These are phyloP conservation scores for Colletotrichum viniferum DNA, from an alignment of 2,329 filamentous ascomycete species.

Conservation along the genomic window DNA sequence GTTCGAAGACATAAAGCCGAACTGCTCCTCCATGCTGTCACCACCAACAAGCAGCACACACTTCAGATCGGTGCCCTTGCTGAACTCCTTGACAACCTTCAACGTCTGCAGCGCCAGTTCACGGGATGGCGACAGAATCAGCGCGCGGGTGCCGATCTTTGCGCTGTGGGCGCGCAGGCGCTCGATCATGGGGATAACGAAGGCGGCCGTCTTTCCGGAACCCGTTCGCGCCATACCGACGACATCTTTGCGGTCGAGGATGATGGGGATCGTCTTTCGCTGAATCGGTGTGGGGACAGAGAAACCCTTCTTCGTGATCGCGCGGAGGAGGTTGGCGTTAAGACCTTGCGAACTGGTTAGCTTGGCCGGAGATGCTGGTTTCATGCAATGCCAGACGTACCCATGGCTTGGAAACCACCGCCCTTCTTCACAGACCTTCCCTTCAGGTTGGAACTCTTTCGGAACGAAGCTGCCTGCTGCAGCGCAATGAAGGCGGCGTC, in stretches of 20 bases:
- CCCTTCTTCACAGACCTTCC: slow-evolving; percentile 91
- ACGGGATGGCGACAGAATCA: slow-evolving; percentile 90
- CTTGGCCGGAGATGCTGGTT: neutral
- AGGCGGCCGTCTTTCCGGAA: slow-evolving; percentile 97
- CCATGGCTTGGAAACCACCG: slow-evolving; percentile 96
- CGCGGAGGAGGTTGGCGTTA: slow-evolving; percentile 82
- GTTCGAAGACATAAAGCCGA: slow-evolving; percentile 88
- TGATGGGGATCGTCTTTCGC: slow-evolving; percentile 91
- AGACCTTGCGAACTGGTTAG: slow-evolving; percentile 55
- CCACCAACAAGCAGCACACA: slow-evolving; percentile 91
- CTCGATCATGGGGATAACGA: slow-evolving; percentile 98
- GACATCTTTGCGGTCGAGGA: slow-evolving; percentile 91
- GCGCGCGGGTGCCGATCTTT: slow-evolving; percentile 81
- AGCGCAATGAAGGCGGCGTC: slow-evolving; percentile 93
- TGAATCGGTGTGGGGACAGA: slow-evolving; percentile 97
- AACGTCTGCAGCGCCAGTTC: slow-evolving; percentile 94
- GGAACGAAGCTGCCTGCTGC: slow-evolving; percentile 84
- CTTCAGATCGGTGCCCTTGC: slow-evolving; percentile 87
- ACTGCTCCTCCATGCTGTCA: slow-evolving; percentile 95
- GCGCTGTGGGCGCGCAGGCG: slow-evolving; percentile 86
- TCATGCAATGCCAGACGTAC: slow-evolving; percentile 42
- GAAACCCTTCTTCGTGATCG: slow-evolving; percentile 93
- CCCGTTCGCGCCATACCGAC: slow-evolving; percentile 99
- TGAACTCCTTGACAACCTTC: slow-evolving; percentile 95
- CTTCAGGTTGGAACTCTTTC: slow-evolving; percentile 82